Evolutionary conservation across 2,329 filamentous ascomycete species (phyloP), one percentile per base, ranked within the genome.

Genomic region (Tricladium varicosporioides): DNA sequence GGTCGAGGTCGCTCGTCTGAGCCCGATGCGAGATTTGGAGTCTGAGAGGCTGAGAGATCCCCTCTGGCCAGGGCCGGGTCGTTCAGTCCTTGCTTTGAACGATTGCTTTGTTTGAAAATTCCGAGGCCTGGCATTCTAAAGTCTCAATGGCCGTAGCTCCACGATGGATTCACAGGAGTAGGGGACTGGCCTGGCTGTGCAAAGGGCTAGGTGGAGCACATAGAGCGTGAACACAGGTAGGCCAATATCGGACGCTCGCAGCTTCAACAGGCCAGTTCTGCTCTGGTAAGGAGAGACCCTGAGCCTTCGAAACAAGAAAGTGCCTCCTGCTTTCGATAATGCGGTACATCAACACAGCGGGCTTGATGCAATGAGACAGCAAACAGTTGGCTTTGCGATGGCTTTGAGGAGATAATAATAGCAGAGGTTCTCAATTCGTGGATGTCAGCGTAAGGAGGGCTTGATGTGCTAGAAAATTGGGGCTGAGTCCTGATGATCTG

Each of bases 1-100:
- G 31, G 22, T 51, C 16, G 50, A 45, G 40, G 50, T 31, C 13
- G 18, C 18, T 44, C 13, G 10, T n/a, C 48, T 32, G 31, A 11
- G 48, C 48, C 32, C 22, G 33, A 49, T 33, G 27, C 15, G 16
- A 15, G 13, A 13, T n/a, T 31, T 36, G 48, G 45, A 18, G 42
- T 45, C 10, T 45, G 42, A 27, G 18, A 27, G 45, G 16, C 45
- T 47, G 45, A 47, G 33, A 18, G 48, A 19, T 33, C 48, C 48
- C 15, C 48, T 49, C 15, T 22, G 31, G 43, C 44, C 19, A 14
- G 50, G 31, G 48, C 46, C 18, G 60, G 54, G 61, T 70, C 67
- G 60, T 63, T 63, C 65, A 70, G 63, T 57, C 63, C 64, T 63
- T 66, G 67, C 60, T 66, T 69, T 56, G 69, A 70, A 63, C 68